phyloP scores from a whole-genome alignment of 148 eudicot genomes.

The Mesembryanthemum crystallinum region DNA sequence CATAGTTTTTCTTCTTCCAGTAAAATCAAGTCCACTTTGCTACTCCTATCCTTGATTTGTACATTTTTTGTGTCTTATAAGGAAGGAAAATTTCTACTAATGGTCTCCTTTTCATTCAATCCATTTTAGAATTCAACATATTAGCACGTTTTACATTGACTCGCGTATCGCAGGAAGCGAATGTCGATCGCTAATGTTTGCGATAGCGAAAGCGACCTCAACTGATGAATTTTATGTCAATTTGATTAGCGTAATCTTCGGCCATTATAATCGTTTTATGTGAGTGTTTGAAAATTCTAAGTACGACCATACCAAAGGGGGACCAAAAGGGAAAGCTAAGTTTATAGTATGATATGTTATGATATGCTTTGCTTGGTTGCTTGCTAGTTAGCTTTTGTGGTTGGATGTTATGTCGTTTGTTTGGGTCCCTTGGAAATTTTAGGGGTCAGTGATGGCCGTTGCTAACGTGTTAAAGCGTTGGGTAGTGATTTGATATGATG shows the following conservation, averaged over 20 bases:
- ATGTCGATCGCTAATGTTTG: neutral
- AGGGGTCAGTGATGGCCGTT: neutral
- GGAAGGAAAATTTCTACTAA: neutral
- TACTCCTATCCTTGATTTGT: constrained; percentile 4
- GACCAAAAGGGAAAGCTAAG: neutral
- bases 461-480: constrained; percentile 6
- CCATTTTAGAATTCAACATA: neutral
- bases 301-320: neutral
- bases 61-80: neutral
- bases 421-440: constrained; percentile 1
- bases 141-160: neutral
- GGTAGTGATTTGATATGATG: neutral
- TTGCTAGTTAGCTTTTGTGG: neutral
- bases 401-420: neutral
- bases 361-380: too few relatives aligned
- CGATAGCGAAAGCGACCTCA: neutral
- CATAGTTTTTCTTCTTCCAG: too few relatives aligned
- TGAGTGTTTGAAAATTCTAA: constrained; percentile 6
- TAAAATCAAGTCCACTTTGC: neutral
- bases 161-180: neutral
- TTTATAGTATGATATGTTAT: too few relatives aligned
- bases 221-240: too few relatives aligned
- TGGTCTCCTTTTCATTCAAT: neutral
- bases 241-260: constrained; percentile 4
- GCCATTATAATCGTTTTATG: constrained; percentile 5